phyloP scores from a whole-genome alignment of 306 rosid species.

The barrel medic (Medicago truncatula) region MtrunA17r5.0-ANR NC_053045.1:54437501-54438000 shows the following conservation, averaged over 20 bases:
- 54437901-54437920: no score
- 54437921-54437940: no score
- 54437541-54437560: not conserved
- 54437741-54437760: not conserved
- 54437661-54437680: not conserved
- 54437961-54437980: not conserved
- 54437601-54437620: not conserved
- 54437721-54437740: no score
- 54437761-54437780: not conserved
- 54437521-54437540: not conserved
- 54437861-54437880: not conserved
- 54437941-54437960: not conserved
- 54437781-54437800: no score
- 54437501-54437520: not conserved
- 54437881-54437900: no score
- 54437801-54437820: not conserved
- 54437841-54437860: not conserved
- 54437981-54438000: no score
- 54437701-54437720: not conserved
- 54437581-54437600: no score
- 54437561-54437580: no score
- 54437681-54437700: not conserved
- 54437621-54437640: not conserved
- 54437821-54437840: no score
- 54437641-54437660: not conserved